These are phyloP conservation scores for Tetrahymena thermophila DNA, from an alignment of 73 alveolate species.

Conservation along the genomic window DNA sequence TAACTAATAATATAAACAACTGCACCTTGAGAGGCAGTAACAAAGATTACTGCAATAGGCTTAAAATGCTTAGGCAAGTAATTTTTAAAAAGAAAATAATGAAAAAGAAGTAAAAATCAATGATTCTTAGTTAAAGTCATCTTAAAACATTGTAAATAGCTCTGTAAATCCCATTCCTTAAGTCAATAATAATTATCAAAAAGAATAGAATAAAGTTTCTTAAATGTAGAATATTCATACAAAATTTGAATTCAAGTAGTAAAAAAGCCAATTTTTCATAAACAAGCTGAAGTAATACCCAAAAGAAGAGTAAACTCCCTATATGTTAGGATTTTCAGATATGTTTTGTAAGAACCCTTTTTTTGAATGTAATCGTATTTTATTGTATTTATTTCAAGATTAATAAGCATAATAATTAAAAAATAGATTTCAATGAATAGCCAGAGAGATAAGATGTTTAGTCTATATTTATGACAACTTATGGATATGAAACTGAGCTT, in stretches of 20 bases:
- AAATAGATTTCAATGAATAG: neutral
- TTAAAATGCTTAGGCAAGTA: neutral
- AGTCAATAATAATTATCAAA: neutral
- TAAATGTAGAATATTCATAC: neutral
- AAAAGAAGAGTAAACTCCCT: neutral
- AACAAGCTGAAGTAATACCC: neutral
- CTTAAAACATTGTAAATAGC: no score
- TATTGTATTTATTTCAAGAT: neutral
- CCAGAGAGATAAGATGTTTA: neutral
- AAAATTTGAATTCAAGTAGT: neutral
- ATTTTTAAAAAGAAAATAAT: neutral
- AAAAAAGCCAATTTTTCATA: neutral
- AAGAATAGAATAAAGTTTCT: neutral
- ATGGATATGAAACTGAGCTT: slow-evolving; percentile 35
- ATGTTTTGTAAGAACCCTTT: neutral
- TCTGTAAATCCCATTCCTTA: neutral
- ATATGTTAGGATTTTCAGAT: neutral
- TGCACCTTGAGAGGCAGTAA: neutral
- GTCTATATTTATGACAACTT: slow-evolving; percentile 23
- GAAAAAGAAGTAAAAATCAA: neutral
- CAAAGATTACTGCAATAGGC: neutral
- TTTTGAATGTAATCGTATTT: neutral
- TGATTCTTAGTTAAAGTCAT: neutral
- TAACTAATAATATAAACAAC: neutral
- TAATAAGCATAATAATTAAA: neutral